A percentile compares a stretch with the other conserved stretches of the same genome.
phyloP scores from a whole-genome alignment of 352 stramenopile genomes.

The Phytopythium mirpurense region DNA sequence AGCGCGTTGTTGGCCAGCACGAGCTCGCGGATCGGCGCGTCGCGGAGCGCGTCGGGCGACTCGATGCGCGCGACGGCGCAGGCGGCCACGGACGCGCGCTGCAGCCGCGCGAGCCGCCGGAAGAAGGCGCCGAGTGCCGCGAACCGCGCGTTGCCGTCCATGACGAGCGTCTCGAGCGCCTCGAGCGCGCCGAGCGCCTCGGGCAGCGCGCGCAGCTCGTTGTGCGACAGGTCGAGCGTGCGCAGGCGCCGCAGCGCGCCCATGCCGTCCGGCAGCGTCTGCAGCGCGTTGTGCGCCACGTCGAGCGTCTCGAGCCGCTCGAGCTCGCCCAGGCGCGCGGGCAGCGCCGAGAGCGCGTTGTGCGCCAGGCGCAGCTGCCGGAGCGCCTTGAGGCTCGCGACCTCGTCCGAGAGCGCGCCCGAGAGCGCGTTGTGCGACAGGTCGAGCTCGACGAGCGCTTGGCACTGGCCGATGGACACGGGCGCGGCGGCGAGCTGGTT shows the following conservation, averaged over 20 bases:
- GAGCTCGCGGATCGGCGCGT: constrained; percentile 32
- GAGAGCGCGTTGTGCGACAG: constrained; percentile 46
- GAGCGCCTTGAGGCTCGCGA: constrained; percentile 33
- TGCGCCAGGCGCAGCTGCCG: constrained; percentile 29
- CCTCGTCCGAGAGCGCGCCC: constrained; percentile 25
- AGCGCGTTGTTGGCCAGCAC: constrained; percentile 38
- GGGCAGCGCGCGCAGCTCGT: constrained; percentile 38
- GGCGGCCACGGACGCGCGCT: constrained; percentile 22
- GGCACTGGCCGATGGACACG: constrained; percentile 47
- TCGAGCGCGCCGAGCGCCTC: constrained; percentile 29
- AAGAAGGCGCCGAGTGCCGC: constrained; percentile 32
- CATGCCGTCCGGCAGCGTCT: constrained; percentile 30
- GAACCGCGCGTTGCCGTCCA: constrained; percentile 43
- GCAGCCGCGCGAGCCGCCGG: constrained; percentile 22
- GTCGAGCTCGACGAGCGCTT: constrained; percentile 33
- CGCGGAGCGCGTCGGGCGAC: constrained; percentile 34
- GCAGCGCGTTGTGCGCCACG: constrained; percentile 35
- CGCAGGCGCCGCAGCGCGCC: constrained; percentile 36
- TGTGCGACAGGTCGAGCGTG: constrained; percentile 30
- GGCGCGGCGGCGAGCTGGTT: constrained; percentile 42
- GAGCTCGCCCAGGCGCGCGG: constrained; percentile 35
- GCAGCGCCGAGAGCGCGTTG: constrained; percentile 35
- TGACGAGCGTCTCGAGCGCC: constrained; percentile 17
- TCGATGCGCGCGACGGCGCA: constrained; percentile 45
- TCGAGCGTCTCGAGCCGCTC: constrained; percentile 30